These are phyloP conservation scores for Podospora fimiseda DNA, from an alignment of 495 filamentous ascomycete species.

Conservation along the genomic window DNA sequence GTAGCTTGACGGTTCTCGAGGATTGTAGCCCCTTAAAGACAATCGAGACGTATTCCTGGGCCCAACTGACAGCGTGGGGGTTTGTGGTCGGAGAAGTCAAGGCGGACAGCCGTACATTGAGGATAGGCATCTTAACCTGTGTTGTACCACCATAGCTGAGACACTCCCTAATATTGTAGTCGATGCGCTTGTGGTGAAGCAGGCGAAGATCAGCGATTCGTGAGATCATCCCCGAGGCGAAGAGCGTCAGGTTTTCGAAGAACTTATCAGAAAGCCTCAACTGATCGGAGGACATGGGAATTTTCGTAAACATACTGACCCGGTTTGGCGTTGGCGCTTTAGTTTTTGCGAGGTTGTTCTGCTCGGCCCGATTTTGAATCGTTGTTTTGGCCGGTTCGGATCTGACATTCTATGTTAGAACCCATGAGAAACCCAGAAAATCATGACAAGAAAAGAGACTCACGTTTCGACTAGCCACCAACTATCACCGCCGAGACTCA, in stretches of 20 bases:
- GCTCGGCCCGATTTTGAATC: slow-evolving; percentile 17
- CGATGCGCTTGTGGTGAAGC: slow-evolving; percentile 33
- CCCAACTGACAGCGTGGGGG: slow-evolving; percentile 33
- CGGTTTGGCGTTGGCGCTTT: slow-evolving; percentile 14
- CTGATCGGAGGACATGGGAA: slow-evolving; percentile 33
- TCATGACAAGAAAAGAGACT: slow-evolving; percentile 25
- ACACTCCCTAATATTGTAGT: slow-evolving; percentile 19
- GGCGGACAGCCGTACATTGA: slow-evolving; percentile 39
- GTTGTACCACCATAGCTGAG: slow-evolving; percentile 22
- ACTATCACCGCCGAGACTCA: slow-evolving; percentile 65
- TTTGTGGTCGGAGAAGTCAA: slow-evolving; percentile 25
- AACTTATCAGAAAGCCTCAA: slow-evolving; percentile 30
- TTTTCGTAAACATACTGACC: slow-evolving; percentile 26
- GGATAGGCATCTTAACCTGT: slow-evolving; percentile 37
- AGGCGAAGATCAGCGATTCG: slow-evolving; percentile 39
- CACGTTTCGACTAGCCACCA: slow-evolving; percentile 70
- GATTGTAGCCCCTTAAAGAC: slow-evolving; percentile 42
- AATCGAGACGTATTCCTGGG: slow-evolving; percentile 48
- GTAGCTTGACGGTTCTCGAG: slow-evolving; percentile 4
- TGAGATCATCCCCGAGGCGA: slow-evolving; percentile 36
- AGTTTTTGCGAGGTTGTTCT: too few species aligned
- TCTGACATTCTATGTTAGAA: slow-evolving; percentile 12
- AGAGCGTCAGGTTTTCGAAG: slow-evolving; percentile 35
- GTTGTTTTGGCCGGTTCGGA: slow-evolving; percentile 10
- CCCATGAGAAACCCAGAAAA: not conserved